Evolutionary conservation across 2,329 filamentous ascomycete species (phyloP).

Genomic region (Ophiostoma triangulosporum): DNA sequence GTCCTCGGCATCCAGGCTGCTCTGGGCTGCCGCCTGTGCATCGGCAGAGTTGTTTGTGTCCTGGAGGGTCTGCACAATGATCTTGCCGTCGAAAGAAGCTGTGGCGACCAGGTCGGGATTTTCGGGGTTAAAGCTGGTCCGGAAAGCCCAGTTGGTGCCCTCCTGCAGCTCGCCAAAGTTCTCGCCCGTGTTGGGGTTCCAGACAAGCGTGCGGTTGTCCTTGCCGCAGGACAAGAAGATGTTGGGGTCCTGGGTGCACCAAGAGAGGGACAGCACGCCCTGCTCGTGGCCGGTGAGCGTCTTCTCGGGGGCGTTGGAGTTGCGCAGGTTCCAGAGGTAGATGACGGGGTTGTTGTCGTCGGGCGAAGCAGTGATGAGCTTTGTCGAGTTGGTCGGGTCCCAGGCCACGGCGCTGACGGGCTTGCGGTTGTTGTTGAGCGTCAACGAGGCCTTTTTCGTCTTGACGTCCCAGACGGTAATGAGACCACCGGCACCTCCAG

Average conservation of each 20-base stretch:
- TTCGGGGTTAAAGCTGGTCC: conserved; percentile 83
- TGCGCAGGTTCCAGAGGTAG: conserved; percentile 85
- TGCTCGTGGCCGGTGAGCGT: conserved; percentile 86
- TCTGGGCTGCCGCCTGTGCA: conserved; percentile 51
- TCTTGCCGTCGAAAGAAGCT: conserved; percentile 94
- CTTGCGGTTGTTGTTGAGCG: conserved; percentile 89
- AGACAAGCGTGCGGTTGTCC: conserved; percentile 88
- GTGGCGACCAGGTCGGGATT: conserved; percentile 89
- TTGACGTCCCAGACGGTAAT: conserved; percentile 98
- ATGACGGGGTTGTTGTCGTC: conserved; percentile 82
- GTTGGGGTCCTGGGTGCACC: conserved; percentile 84
- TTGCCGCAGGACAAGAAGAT: conserved; percentile 88
- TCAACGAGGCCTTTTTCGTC: conserved; percentile 93
- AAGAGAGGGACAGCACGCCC: conserved; percentile 84
- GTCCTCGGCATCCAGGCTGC: conserved; percentile 73
- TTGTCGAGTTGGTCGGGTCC: conserved; percentile 92
- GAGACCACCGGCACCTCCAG: conserved; percentile 83
- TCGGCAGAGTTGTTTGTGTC: conserved; percentile 69
- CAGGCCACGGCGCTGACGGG: conserved; percentile 90
- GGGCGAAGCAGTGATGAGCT: conserved; percentile 82
- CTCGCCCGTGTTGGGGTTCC: conserved; percentile 89
- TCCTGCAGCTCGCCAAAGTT: conserved; percentile 86
- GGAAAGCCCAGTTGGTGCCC: conserved; percentile 98
- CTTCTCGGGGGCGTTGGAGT: conserved; percentile 87
- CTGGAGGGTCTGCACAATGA: conserved; percentile 83